Conservation (phyloP, 2,329 filamentous ascomycete species). For the Allantophomopsis lycopodina region DNA sequence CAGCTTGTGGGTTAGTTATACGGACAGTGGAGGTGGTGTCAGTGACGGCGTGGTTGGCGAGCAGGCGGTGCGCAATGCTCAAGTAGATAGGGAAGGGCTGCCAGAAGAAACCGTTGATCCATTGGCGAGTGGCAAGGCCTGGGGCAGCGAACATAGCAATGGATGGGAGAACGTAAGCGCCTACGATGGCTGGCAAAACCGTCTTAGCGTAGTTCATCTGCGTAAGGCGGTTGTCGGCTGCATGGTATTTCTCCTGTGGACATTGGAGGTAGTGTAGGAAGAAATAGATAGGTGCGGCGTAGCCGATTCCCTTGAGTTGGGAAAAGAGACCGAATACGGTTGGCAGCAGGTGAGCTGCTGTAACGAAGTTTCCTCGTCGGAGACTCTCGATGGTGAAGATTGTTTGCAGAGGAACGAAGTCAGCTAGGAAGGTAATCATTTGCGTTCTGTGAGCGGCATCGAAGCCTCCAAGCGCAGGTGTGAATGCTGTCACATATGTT, state of each 20-base stretch:
- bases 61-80: conserved; percentile 7
- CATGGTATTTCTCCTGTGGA: conserved; percentile 18
- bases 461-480: conserved; percentile 6
- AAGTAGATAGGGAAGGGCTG: conserved; percentile 12
- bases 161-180: conserved; percentile 13
- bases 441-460: conserved; percentile 9
- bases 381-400: conserved; percentile 17
- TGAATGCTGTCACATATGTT: conserved; percentile 10
- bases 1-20: conserved; percentile 10
- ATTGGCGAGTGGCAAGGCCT: conserved; percentile 10
- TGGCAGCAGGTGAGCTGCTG: conserved; percentile 10
- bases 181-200: conserved; percentile 15
- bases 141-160: conserved; percentile 10
- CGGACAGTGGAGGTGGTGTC: conserved; percentile 9
- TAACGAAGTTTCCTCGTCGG: conserved; percentile 16
- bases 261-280: conserved; percentile 22
- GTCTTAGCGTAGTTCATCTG: conserved; percentile 14
- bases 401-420: conserved; percentile 13
- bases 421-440: conserved; percentile 11
- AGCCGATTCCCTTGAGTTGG: conserved; percentile 17
- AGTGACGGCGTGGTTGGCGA: conserved; percentile 5
- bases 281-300: conserved; percentile 21
- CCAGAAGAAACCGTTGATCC: conserved; percentile 11
- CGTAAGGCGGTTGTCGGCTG: conserved; percentile 19
- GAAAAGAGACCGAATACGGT: conserved; percentile 13